Evolutionary conservation across 1,284 basidiomycete genomes (phyloP).

Genomic region (Ustilago hordei): DNA sequence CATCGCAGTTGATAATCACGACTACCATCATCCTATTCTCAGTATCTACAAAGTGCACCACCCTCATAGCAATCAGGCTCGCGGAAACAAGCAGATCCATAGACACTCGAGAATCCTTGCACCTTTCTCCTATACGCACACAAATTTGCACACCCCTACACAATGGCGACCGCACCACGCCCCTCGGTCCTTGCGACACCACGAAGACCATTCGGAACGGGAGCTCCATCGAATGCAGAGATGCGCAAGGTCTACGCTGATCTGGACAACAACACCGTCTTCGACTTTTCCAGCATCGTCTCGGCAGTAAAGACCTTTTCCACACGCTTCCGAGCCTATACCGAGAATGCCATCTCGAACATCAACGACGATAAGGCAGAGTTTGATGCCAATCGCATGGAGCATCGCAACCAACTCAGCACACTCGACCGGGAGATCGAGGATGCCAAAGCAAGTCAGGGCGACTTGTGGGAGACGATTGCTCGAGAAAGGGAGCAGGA

Average conservation of each 20-base stretch:
- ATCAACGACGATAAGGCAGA: conserved; percentile 57
- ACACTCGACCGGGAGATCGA: conserved; percentile 59
- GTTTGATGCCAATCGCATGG: conserved; percentile 51
- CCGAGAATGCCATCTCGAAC: conserved; percentile 54
- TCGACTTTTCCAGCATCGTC: conserved; percentile 59
- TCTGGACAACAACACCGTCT: conserved; percentile 50
- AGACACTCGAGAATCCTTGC: background rate
- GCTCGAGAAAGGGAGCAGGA: conserved; percentile 57
- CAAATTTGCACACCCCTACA: background rate
- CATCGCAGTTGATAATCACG: background rate
- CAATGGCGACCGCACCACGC: conserved; percentile 37
- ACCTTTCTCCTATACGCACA: background rate
- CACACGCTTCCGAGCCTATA: conserved; percentile 54
- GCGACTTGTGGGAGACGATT: conserved; percentile 61
- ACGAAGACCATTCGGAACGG: conserved; percentile 36
- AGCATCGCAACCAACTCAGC: conserved; percentile 48
- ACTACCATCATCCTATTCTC: conserved; percentile 14
- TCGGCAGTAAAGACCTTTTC: conserved; percentile 50
- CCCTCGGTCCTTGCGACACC: conserved; percentile 46
- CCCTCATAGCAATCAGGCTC: background rate
- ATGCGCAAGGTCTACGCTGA: conserved; percentile 51
- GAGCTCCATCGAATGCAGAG: conserved; percentile 43
- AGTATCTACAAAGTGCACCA: background rate
- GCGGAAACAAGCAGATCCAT: background rate
- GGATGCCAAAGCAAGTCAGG: conserved; percentile 53